Evolutionary conservation across 495 filamentous ascomycete genomes (phyloP).

Genomic region (Penicillium chermesinum): DNA sequence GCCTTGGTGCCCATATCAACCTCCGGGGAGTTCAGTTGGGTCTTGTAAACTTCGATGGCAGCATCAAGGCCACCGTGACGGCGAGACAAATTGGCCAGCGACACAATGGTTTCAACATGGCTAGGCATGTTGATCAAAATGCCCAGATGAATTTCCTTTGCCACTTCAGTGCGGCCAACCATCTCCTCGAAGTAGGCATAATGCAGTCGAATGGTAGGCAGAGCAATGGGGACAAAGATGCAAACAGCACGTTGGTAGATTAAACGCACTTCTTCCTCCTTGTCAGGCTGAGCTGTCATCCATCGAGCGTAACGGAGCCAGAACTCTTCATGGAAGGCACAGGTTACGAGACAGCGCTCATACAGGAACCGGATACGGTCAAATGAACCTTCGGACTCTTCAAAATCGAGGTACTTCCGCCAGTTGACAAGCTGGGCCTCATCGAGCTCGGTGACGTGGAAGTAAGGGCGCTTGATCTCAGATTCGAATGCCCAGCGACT

Average conservation of each 20-base stretch:
- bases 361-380: slow-evolving; percentile 75
- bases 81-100: slow-evolving; percentile 82
- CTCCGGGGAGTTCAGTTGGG: slow-evolving; percentile 64
- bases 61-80: slow-evolving; percentile 81
- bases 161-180: slow-evolving; percentile 66
- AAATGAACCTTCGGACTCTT: slow-evolving; percentile 80
- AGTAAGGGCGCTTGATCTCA: slow-evolving; percentile 94
- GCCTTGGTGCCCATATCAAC: slow-evolving; percentile 80
- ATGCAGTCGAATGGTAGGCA: slow-evolving; percentile 75
- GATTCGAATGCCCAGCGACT: slow-evolving; percentile 95
- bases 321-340: slow-evolving; percentile 94
- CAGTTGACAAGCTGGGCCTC: slow-evolving; percentile 84
- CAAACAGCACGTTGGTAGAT: slow-evolving; percentile 87
- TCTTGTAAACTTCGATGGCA: slow-evolving; percentile 80
- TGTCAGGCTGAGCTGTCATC: slow-evolving; percentile 79
- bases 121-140: slow-evolving; percentile 67
- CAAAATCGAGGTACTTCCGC: slow-evolving; percentile 95
- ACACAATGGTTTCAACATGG: slow-evolving; percentile 81
- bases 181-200: slow-evolving; percentile 95
- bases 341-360: slow-evolving; percentile 87
- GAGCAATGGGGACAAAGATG: slow-evolving; percentile 77
- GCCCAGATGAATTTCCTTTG: slow-evolving; percentile 76
- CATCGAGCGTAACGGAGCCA: slow-evolving; percentile 97
- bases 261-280: slow-evolving; percentile 86
- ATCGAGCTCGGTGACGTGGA: slow-evolving; percentile 91